phyloP scores from a whole-genome alignment of 371 early-diverging fungal species.

The Apophysomyces elegans region DNA sequence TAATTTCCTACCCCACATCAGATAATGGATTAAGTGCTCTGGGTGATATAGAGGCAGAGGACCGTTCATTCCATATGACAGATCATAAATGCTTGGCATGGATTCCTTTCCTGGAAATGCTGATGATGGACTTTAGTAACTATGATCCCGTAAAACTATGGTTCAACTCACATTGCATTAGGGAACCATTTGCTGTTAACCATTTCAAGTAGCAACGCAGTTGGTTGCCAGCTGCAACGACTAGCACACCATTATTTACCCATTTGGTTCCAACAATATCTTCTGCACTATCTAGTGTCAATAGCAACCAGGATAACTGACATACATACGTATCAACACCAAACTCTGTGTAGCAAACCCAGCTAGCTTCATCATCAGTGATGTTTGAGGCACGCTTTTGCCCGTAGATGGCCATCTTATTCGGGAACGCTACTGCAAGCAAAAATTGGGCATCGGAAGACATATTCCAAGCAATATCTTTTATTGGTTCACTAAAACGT shows the following conservation, averaged over 20 bases:
- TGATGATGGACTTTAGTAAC: background rate
- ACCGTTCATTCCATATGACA: conserved; percentile 59
- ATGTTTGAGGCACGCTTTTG: conserved; percentile 44
- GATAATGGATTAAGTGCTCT: conserved; percentile 69
- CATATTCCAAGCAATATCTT: conserved; percentile 71
- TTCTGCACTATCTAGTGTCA: conserved; percentile 25
- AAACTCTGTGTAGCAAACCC: conserved; percentile 55
- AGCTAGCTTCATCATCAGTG: conserved; percentile 24
- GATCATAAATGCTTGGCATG: conserved; percentile 61
- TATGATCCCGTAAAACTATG: background rate
- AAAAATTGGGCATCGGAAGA: conserved; percentile 76
- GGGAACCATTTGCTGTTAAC: conserved; percentile 55
- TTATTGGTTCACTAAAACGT: conserved; percentile 36
- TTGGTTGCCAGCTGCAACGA: conserved; percentile 64
- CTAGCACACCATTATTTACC: conserved; percentile 68
- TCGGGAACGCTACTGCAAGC: conserved; percentile 63
- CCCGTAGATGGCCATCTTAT: conserved; percentile 55
- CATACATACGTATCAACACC: conserved; percentile 42
- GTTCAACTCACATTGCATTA: conserved; percentile 35
- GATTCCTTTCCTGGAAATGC: conserved; percentile 31
- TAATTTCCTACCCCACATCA: conserved; percentile 69
- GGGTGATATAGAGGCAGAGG: conserved; percentile 82
- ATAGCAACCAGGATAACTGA: background rate
- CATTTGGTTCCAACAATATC: conserved; percentile 62
- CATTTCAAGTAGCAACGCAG: conserved; percentile 68